phyloP scores from a whole-genome alignment of 208 protist genomes.

The Naegleria fowleri region DNA sequence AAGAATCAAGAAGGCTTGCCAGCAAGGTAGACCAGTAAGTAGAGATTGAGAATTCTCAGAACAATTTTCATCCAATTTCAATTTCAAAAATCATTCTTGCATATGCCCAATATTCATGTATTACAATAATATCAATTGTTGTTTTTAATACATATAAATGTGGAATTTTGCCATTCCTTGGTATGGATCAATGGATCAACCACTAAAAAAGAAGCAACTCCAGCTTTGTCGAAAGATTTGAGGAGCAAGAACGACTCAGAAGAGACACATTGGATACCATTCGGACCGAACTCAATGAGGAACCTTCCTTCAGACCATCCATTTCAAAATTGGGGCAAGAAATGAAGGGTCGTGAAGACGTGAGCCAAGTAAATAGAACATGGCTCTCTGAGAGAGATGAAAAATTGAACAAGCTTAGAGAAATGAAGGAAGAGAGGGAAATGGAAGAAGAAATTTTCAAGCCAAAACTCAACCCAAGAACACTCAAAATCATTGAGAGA shows the following conservation, averaged over 20 bases:
- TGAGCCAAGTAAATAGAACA: background rate
- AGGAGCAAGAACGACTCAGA: background rate
- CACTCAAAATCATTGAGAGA: background rate
- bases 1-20: background rate
- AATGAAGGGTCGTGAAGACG: background rate
- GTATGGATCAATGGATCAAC: too few relatives aligned
- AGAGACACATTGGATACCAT: background rate
- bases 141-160: too few relatives aligned
- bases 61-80: too few relatives aligned
- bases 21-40: background rate
- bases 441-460: slow-evolving; percentile 41
- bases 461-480: background rate
- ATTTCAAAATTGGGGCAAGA: background rate
- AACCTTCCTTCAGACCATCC: background rate
- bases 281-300: background rate
- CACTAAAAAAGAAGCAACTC: background rate
- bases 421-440: slow-evolving; percentile 48
- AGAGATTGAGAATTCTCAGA: background rate
- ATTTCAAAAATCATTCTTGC: too few relatives aligned
- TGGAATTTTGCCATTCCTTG: background rate
- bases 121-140: too few relatives aligned
- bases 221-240: background rate
- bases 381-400: background rate
- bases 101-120: too few relatives aligned
- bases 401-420: slow-evolving; percentile 18